These are phyloP conservation scores for Trypanosomatidae sp. DNA, from an alignment of 208 protist species.

Conservation along the genomic window DNA sequence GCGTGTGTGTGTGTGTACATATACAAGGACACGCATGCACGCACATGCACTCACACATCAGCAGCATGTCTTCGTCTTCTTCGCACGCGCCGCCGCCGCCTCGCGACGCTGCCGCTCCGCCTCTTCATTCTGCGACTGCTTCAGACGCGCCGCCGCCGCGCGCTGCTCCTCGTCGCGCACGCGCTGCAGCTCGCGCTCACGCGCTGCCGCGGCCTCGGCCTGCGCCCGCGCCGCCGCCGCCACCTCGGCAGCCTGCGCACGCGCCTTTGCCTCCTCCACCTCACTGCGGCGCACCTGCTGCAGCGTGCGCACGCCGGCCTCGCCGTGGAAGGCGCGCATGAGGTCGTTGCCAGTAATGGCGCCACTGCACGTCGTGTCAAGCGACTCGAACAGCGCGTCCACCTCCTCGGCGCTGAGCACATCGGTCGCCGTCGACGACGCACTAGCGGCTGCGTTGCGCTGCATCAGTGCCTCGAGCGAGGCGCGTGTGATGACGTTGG, in stretches of 20 bases:
- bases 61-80: slow-evolving; percentile 35
- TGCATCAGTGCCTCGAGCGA: slow-evolving; percentile 48
- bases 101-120: slow-evolving; percentile 1
- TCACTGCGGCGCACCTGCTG: slow-evolving; percentile 33
- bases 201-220: not conserved
- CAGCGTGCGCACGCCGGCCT: slow-evolving; percentile 30
- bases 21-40: too few species aligned
- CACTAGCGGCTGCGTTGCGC: slow-evolving; percentile 17
- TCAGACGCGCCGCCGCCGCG: not conserved
- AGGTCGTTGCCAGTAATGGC: slow-evolving; percentile 48
- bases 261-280: slow-evolving; percentile 11
- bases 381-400: slow-evolving; percentile 58
- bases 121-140: slow-evolving; percentile 2
- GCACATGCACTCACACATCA: slow-evolving; percentile 12
- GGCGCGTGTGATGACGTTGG: slow-evolving; percentile 54
- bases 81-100: slow-evolving; percentile 2
- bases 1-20: too few species aligned
- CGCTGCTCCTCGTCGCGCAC: not conserved
- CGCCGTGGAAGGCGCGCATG: slow-evolving; percentile 67
- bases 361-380: slow-evolving; percentile 62
- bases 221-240: slow-evolving; percentile 2
- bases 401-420: slow-evolving; percentile 54
- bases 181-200: not conserved
- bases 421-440: slow-evolving; percentile 16
- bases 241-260: slow-evolving; percentile 9